phyloP scores from a whole-genome alignment of 2,329 filamentous ascomycete genomes.

The Aspergillus melleus region DNA sequence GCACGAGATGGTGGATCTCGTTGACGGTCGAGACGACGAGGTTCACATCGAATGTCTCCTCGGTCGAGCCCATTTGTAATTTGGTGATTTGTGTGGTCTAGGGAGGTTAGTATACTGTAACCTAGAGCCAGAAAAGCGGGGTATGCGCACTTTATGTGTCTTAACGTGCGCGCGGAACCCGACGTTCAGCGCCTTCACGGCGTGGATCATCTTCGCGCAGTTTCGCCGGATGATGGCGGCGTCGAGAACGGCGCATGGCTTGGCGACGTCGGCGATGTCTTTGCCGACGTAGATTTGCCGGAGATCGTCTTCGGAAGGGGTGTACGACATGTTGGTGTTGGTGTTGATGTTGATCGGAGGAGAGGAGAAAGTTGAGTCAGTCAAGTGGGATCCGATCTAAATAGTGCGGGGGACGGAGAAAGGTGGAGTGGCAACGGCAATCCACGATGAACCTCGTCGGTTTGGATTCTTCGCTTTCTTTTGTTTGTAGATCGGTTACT shows the following conservation, averaged over 20 bases:
- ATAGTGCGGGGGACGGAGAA: not conserved
- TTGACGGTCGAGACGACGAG: conserved; percentile 73
- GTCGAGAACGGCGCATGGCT: conserved; percentile 69
- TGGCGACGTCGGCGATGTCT: conserved; percentile 59
- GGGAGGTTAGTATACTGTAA: too few relatives aligned
- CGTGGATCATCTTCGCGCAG: conserved; percentile 69
- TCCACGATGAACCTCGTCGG: too few relatives aligned
- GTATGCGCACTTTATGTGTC: conserved; percentile 68
- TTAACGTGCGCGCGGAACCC: conserved; percentile 78
- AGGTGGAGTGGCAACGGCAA: not conserved
- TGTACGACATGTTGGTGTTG: not conserved
- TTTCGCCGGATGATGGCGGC: conserved; percentile 65
- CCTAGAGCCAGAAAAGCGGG: too few relatives aligned
- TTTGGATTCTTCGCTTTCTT: too few relatives aligned
- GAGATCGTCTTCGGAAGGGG: not conserved
- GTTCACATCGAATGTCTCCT: conserved; percentile 51
- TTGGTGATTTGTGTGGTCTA: conserved; percentile 66
- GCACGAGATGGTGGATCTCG: conserved; percentile 68
- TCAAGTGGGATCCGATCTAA: not conserved
- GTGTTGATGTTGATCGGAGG: too few relatives aligned
- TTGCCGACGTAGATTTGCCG: conserved; percentile 57
- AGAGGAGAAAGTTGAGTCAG: not conserved
- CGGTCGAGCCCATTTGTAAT: conserved; percentile 63
- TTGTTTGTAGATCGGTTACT: too few relatives aligned
- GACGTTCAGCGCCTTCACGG: conserved; percentile 59